Evolutionary conservation across 2,329 filamentous ascomycete genomes (phyloP).

Genomic region (Aspergillus intermedius): DNA sequence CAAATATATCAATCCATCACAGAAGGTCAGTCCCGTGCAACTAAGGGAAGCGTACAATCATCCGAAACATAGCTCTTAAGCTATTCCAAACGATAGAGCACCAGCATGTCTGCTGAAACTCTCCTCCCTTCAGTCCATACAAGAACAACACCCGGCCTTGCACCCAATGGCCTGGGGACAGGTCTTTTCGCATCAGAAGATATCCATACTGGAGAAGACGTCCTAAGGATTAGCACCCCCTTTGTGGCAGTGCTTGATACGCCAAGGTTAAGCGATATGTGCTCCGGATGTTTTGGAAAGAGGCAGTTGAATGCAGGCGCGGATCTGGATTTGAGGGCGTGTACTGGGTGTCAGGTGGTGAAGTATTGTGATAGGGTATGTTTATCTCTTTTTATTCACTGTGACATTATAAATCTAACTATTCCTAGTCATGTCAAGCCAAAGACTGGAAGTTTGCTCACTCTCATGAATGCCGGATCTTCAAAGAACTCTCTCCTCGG

Average conservation of each 20-base stretch:
- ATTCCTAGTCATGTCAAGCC: constrained; percentile 50
- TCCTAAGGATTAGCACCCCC: constrained; percentile 46
- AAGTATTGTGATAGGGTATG: constrained; percentile 56
- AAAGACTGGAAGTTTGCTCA: constrained; percentile 55
- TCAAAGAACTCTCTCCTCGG: constrained; percentile 39
- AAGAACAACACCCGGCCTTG: constrained; percentile 18
- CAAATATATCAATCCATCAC: background rate
- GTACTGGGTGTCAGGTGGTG: constrained; percentile 52
- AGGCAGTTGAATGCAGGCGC: constrained; percentile 16
- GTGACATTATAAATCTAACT: background rate
- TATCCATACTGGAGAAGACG: constrained; percentile 44
- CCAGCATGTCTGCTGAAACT: constrained; percentile 15
- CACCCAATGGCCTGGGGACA: constrained; percentile 37
- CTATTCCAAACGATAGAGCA: background rate
- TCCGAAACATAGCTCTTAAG: background rate
- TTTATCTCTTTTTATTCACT: constrained; percentile 3
- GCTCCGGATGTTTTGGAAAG: constrained; percentile 51
- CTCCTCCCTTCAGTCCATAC: constrained; percentile 14
- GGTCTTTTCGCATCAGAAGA: constrained; percentile 50
- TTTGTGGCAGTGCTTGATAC: constrained; percentile 51
- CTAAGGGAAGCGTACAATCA: too few relatives aligned
- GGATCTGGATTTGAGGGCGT: constrained; percentile 41
- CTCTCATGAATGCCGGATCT: constrained; percentile 54
- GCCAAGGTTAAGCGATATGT: constrained; percentile 47
- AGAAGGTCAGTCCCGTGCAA: too few relatives aligned